Evolutionary conservation across 2,329 filamentous ascomycete species (phyloP).

Genomic region (Penicillium sp.): DNA sequence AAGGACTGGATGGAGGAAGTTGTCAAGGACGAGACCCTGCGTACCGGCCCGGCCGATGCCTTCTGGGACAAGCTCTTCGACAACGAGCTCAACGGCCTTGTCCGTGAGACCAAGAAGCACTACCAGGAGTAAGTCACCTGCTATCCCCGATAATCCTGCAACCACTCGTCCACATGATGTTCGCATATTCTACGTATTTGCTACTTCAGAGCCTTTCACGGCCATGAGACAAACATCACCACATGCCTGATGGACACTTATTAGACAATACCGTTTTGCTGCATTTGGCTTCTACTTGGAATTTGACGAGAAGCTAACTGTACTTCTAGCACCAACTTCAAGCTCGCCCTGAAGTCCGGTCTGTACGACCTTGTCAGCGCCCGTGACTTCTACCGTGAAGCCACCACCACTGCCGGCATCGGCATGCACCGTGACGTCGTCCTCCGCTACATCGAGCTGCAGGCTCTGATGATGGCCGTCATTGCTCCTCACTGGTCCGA

Average conservation of each 20-base stretch:
- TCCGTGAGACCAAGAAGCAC: slow-evolving; percentile 67
- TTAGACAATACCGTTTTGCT: no score
- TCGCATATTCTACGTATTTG: no score
- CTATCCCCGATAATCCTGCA: no score
- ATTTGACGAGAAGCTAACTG: slow-evolving; percentile 11
- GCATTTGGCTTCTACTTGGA: neutral
- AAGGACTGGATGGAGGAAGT: slow-evolving; percentile 90
- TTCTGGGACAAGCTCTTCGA: slow-evolving; percentile 85
- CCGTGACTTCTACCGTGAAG: slow-evolving; percentile 83
- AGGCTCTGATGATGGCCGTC: slow-evolving; percentile 70
- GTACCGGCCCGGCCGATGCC: slow-evolving; percentile 63
- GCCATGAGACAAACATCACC: slow-evolving; percentile 99
- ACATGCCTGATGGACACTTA: no score
- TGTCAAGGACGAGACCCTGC: slow-evolving; percentile 62
- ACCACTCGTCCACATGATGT: no score
- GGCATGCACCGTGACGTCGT: slow-evolving; percentile 80
- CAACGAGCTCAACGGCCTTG: slow-evolving; percentile 81
- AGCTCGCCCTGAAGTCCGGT: slow-evolving; percentile 72
- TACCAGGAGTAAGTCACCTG: slow-evolving; percentile 58
- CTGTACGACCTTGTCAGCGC: slow-evolving; percentile 83
- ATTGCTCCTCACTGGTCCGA: slow-evolving; percentile 91
- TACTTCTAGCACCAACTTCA: slow-evolving; percentile 59
- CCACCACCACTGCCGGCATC: slow-evolving; percentile 63
- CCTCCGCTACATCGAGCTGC: slow-evolving; percentile 72
- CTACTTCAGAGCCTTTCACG: slow-evolving; percentile 96